Evolutionary conservation across 2,329 filamentous ascomycete species (phyloP).

Genomic region (Alternaria arbusti): DNA sequence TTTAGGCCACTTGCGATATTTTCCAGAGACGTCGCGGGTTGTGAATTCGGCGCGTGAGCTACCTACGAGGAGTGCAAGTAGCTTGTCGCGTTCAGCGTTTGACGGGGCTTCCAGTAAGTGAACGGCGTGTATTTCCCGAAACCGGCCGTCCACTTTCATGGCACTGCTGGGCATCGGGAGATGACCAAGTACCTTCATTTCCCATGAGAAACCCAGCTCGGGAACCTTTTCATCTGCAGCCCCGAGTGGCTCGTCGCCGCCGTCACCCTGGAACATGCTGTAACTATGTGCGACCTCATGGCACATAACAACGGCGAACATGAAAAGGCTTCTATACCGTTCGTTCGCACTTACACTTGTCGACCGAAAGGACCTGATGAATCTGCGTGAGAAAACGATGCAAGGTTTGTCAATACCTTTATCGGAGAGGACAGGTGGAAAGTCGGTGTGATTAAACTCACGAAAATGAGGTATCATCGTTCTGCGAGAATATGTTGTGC

Average conservation of each 20-base stretch:
- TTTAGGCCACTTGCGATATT: background rate
- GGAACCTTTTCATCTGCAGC: conserved; percentile 4
- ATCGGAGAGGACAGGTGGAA: background rate
- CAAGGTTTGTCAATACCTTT: background rate
- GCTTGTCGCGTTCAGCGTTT: no score
- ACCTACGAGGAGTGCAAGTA: no score
- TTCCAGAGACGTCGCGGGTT: background rate
- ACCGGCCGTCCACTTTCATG: no score
- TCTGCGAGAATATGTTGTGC: no score
- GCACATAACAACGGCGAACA: conserved; percentile 20
- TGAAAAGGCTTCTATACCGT: conserved; percentile 11
- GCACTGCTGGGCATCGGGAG: no score
- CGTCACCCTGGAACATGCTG: conserved; percentile 13
- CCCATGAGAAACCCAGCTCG: conserved; percentile 28
- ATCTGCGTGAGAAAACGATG: no score
- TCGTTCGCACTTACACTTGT: background rate
- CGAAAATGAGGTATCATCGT: no score
- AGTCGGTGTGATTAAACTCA: background rate
- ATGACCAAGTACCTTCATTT: conserved; percentile 9
- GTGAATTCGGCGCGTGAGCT: conserved; percentile 1
- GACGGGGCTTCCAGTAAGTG: background rate
- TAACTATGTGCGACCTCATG: conserved; percentile 30
- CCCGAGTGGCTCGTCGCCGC: no score
- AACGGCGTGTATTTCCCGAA: background rate
- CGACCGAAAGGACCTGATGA: no score